Evolutionary conservation across 805 yeast genomes (phyloP).

Genomic region (Metschnikowia sp.): DNA sequence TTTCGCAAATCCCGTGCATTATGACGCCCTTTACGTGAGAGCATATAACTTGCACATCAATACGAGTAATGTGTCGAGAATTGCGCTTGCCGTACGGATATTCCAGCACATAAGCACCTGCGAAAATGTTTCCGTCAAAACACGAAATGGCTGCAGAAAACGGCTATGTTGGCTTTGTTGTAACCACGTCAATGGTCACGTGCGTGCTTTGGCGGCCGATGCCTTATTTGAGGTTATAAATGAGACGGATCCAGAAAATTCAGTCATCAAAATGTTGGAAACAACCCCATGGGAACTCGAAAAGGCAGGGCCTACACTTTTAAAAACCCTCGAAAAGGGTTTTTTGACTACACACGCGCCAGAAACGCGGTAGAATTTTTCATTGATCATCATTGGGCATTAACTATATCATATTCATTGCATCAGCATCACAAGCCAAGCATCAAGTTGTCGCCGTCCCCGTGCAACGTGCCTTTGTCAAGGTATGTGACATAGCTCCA

Average conservation of each 20-base stretch:
- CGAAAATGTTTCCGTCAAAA: background rate
- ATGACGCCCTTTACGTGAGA: constrained; percentile 41
- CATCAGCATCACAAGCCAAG: constrained; percentile 14
- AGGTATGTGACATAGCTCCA: constrained; percentile 17
- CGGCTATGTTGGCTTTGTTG: constrained; percentile 27
- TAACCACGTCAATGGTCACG: constrained; percentile 28
- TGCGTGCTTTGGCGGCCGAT: constrained; percentile 40
- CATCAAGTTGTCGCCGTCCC: constrained; percentile 20
- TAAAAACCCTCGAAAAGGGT: background rate
- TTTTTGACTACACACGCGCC: constrained; percentile 2
- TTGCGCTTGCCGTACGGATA: constrained; percentile 39
- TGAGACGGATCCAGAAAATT: constrained; percentile 16
- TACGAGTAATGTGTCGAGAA: constrained; percentile 37
- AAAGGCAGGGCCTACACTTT: background rate
- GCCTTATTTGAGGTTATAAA: constrained; percentile 36
- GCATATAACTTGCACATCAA: constrained; percentile 56
- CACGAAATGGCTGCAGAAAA: constrained; percentile 13
- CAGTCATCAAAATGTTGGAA: background rate
- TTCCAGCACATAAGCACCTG: constrained; percentile 38
- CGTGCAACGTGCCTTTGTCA: constrained; percentile 19
- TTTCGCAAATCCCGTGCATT: constrained; percentile 28
- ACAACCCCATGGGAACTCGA: background rate
- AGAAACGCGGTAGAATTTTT: background rate
- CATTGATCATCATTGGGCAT: no score
- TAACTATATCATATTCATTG: no score